These are phyloP conservation scores for Glaciozyma antarctica DNA, from an alignment of 768 basidiomycete species.

Conservation along the genomic window DNA sequence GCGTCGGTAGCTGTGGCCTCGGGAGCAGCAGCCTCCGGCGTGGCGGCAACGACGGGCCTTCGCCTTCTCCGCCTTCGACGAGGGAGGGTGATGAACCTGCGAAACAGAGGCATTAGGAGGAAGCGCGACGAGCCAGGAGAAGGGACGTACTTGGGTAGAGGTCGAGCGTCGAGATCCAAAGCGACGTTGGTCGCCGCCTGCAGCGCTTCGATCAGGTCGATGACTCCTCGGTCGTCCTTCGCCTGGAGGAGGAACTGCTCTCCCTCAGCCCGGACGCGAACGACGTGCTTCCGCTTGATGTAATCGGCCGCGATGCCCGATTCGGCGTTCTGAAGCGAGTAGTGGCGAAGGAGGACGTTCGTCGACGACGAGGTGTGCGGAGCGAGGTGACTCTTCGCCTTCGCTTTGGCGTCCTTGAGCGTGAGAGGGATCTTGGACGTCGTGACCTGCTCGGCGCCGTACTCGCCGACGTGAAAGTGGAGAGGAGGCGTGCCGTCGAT, in stretches of 20 bases:
- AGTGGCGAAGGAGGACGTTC: constrained; percentile 33
- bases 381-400: constrained; percentile 24
- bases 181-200: constrained; percentile 88
- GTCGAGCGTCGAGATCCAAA: constrained; percentile 78
- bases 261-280: constrained; percentile 80
- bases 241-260: constrained; percentile 95
- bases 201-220: constrained; percentile 86
- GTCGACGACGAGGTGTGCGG: constrained; percentile 9
- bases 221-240: constrained; percentile 67
- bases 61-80: constrained; percentile 27
- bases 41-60: constrained; percentile 11
- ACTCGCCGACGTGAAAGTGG: constrained; percentile 31
- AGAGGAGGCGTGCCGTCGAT: constrained; percentile 21
- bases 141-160: constrained; percentile 36
- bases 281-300: constrained; percentile 82
- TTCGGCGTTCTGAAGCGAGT: constrained; percentile 37
- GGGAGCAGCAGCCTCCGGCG: background rate
- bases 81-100: constrained; percentile 33
- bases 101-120: background rate
- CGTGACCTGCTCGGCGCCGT: constrained; percentile 7
- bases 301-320: constrained; percentile 94
- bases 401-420: constrained; percentile 21
- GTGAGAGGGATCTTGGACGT: constrained; percentile 15
- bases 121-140: background rate
- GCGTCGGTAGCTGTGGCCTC: background rate